Percentiles rank a stretch among this genome's conserved stretches.
Evolutionary conservation across 495 filamentous ascomycete genomes (phyloP).

Genomic region (Hypoxylon subgilvum): DNA sequence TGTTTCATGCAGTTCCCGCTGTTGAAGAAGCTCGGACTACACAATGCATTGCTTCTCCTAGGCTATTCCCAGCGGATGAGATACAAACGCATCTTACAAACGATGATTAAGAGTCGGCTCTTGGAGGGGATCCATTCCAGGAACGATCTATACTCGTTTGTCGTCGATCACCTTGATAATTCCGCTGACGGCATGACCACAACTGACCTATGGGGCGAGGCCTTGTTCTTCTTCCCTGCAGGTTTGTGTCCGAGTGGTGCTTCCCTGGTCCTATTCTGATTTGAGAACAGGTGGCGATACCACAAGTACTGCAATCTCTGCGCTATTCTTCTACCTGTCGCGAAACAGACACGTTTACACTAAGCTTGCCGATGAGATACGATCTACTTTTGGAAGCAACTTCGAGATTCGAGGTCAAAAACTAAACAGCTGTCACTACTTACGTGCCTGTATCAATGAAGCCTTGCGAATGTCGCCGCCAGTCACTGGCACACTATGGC

Average conservation of each 20-base stretch:
- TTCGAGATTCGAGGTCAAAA: slow-evolving; percentile 50
- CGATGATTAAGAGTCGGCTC: slow-evolving; percentile 21
- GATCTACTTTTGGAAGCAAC: slow-evolving; percentile 40
- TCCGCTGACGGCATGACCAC: neutral
- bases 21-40: slow-evolving; percentile 1
- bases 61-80: neutral
- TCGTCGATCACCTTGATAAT: slow-evolving; percentile 48
- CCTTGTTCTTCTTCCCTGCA: slow-evolving; percentile 22
- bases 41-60: neutral
- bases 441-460: slow-evolving; percentile 63
- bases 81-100: slow-evolving; percentile 13
- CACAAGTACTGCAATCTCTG: slow-evolving; percentile 7
- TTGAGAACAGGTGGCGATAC: slow-evolving; percentile 15
- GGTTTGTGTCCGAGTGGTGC: slow-evolving; percentile 5
- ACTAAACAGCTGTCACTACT: slow-evolving; percentile 54
- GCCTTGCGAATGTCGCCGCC: slow-evolving; percentile 62
- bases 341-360: slow-evolving; percentile 47
- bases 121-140: slow-evolving; percentile 19
- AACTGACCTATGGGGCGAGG: slow-evolving; percentile 31
- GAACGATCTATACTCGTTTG: slow-evolving; percentile 38
- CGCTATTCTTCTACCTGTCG: slow-evolving; percentile 20
- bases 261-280: neutral
- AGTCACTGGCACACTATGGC: slow-evolving; percentile 53
- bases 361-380: slow-evolving; percentile 49
- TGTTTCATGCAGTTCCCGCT: slow-evolving; percentile 22